Base-by-base conservation (phyloP, 768 basidiomycete species). In the Suillus ampliporus region DNA sequence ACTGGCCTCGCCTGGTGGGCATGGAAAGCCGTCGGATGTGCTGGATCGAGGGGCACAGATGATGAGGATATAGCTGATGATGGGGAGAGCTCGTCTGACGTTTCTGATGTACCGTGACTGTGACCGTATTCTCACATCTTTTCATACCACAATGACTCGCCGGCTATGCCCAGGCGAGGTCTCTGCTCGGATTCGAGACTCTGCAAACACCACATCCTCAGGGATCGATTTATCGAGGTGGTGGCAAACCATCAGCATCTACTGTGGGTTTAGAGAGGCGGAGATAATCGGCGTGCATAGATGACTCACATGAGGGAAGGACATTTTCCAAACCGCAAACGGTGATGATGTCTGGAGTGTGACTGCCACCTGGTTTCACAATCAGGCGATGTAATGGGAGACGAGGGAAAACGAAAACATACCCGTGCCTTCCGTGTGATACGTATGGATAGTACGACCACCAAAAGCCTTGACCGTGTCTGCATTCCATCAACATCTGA, bases 181-280 rank as follows among this genome's bases (percentile, higher is more conserved):
- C 79, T 99, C 97, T 0, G 88, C 94, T 40, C 97, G 87, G 69
- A 99, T 99, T 40, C 97, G 91, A 9, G 97, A 98, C 66, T 99
- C 96, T 4, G 97, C 97, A 69, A 99, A 99, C 1, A 91, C 87
- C 46, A 98, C 82, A 68, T 99, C 97, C 78, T 99, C 97, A 1
- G 91, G 86, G 67, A 97, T 94, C n/a, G 83, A 85, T 67, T 82
- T 87, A 78, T 97, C 94, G 61, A 99, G 86, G 75, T 99, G 97
- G 74, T 99, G 97, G 75, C 95, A 97, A n/a, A 98, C 95, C 95
- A 99, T 98, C 26, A 99, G 82, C 97, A 99, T 99, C 96, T 97
- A 54, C 43, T 46, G 62, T 15, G 15, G 56, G 47, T 40, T 61
- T 44, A 66, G 58, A n/a, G 46, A 23, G 23, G 52, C 15, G 44